Evolutionary conservation across 192 early-diverging fungal genomes (phyloP), one percentile per base, ranked within the genome.

Genomic region (Backusella circina): DNA sequence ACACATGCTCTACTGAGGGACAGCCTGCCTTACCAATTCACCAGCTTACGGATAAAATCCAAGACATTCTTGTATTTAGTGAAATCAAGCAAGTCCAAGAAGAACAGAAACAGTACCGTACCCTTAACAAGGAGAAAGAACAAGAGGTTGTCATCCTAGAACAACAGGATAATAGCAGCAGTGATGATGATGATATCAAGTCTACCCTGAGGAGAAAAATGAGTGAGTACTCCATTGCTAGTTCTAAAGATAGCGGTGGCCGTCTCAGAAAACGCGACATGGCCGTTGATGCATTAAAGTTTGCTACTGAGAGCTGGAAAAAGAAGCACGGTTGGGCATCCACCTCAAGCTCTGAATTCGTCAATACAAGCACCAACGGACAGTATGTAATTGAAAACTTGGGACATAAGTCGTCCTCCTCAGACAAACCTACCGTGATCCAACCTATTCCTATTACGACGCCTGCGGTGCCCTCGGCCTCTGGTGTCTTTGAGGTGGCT

Each of bases 401-500:
- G 2, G 51, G 47, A 8, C 15, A 36, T 0, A 32, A 47, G 23
- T n/a, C n/a, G n/a, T n/a, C n/a, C n/a, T n/a, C n/a, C n/a, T n/a
- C n/a, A n/a, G n/a, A n/a, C 31, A 33, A 21, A 33, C n/a, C 51
- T 12, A 23, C 21, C 10, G 16, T 66, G 0, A 30, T 67, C 26
- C 30, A 57, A 26, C 9, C 72, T 18, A 74, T 67, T 18, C 61
- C 21, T 18, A 5, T n/a, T 7, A n/a, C 2, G 6, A n/a, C 16
- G 5, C 65, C 54, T 10, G 51, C 5, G 0, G 26, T 26, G 6
- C 26, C 72, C 13, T 50, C 70, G 61, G 77, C 71, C 15, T 26
- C 72, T 18, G 15, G 66, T 67, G 66, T 78, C 5, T 73, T 65
- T 64, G 66, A 67, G 32, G 77, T 78, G 5, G 77, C 71, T 9